Base-by-base conservation (phyloP, 225 moss, liverwort and hornwort genomes). In the Straminergon stramineum region DNA sequence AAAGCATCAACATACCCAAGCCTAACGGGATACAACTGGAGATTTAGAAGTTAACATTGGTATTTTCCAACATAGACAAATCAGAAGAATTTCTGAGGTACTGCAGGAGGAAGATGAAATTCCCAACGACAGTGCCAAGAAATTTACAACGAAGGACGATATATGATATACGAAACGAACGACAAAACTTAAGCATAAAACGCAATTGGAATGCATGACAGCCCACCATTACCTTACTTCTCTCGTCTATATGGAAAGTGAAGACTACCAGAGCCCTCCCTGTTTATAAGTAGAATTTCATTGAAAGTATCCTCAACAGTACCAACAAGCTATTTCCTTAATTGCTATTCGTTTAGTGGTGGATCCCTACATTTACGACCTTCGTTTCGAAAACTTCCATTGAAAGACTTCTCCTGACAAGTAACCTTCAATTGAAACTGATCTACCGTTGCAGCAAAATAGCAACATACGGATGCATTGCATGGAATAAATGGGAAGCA, bases 131-230 rank as follows among this genome's bases (percentile, higher is more conserved):
- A 22, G 3, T 35, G 9, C 12, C 61, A 37, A 19, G 1, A 12
- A 18, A 17, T 9, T 12, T 5, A 11, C 48, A 55, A 27, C 10
- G 21, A 9, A 13, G 13, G 15, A 30, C 6, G 15, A 32, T 15
- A 12, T 16, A 6, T 5, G 4, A 39, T 17, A 1, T 3, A 16
- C 11, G 12, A 51, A 20, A 75, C 18, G 11, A 11, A 18, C 30
- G 0, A 11, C 6, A 7, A 48, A 6, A 6, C 4, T 11, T 10
- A 1, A 1, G 30, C 17, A 2, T 5, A 28, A 43, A 30, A 0
- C 43, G 3, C 10, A 17, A 28, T 74, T 1, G 6, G 17, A 30
- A 6, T n/a, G n/a, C n/a, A n/a, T 28, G 3, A 26, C 3, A 4
- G 43, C 5, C 17, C 15, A 26, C 15, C 71, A 41, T 9, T 16